Evolutionary conservation across 2,329 filamentous ascomycete species (phyloP), one percentile per base, ranked within the genome.

Genomic region (Colletotrichum coccodes): DNA sequence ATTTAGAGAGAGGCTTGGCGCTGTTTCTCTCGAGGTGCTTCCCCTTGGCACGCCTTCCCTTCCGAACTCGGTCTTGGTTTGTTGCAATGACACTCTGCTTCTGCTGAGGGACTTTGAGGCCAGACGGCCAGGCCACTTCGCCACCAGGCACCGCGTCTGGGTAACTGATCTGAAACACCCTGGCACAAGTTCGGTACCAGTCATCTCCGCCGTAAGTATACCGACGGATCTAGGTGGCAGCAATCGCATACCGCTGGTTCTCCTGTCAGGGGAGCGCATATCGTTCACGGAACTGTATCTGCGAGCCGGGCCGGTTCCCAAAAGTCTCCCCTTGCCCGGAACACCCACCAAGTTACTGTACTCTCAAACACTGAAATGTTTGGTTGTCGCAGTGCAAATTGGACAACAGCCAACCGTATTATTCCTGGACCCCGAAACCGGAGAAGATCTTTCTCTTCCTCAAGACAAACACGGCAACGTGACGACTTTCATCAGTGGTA

Each of bases 391-490:
- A 0, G 80, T 87, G 21, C 78, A 80, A 11, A 73, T 79, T 11
- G 77, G 81, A 4, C 77, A 82, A 5, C 78, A 78, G 32, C 81
- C 87, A 9, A 86, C 84, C 1, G 75, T 91, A 30, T 79, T 83
- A 28, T 90, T 91, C 64, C 76, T 91, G 34, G 86, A 90, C 64
- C 82, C 85, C 0, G 82, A 85, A 8, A 87, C 85, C 0, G 89
- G 89, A 1, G 73, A 77, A 6, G 81, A 87, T 63, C 74, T 91
- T 1, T 88, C 87, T 0, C 72, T 75, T 14, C 80, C 88, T 0
- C 74, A 77, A 2, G 81, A 85, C 63, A 84, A 79, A 46, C 78
- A 80, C 3, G 80, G 79, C 18, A 77, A 80, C 4, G 75, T 79
- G 0, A 76, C 83, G 0, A 79, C 84, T 1, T 87, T 85, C 64